These are phyloP conservation scores for Colletotrichum liriopes DNA, from an alignment of 2,329 filamentous ascomycete species.

Conservation along the genomic window DNA sequence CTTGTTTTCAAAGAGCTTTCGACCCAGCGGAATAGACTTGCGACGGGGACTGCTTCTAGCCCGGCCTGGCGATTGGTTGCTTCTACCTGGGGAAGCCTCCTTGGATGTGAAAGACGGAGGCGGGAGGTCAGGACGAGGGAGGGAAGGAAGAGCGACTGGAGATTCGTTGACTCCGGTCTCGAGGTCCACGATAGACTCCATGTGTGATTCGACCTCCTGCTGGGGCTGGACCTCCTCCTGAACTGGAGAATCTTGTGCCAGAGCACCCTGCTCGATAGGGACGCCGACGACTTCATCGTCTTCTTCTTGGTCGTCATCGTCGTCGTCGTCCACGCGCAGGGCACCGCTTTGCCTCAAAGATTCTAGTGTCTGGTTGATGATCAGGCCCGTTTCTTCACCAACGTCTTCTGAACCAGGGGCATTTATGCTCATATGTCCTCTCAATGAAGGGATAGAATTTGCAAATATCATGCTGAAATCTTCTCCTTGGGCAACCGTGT, in stretches of 20 bases:
- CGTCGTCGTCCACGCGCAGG: conserved; percentile 38
- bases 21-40: conserved; percentile 52
- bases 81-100: conserved; percentile 20
- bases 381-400: conserved; percentile 70
- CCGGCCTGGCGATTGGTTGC: conserved; percentile 48
- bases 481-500: conserved; percentile 66
- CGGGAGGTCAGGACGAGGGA: conserved; percentile 11
- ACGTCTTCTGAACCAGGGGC: conserved; percentile 60
- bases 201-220: conserved; percentile 12
- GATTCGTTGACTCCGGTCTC: conserved; percentile 15
- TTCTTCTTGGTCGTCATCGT: conserved; percentile 9
- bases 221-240: not conserved
- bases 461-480: conserved; percentile 74
- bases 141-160: conserved; percentile 24
- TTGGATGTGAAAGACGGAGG: conserved; percentile 3
- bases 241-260: not conserved
- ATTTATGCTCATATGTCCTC: conserved; percentile 57
- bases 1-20: conserved; percentile 53
- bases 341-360: conserved; percentile 59
- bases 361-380: conserved; percentile 70
- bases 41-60: conserved; percentile 55
- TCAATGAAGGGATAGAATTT: conserved; percentile 68
- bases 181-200: conserved; percentile 6
- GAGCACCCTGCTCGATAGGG: conserved; percentile 9
- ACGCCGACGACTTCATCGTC: conserved; percentile 8